Evolutionary conservation across 2,329 filamentous ascomycete species (phyloP).

Genomic region (Aspergillus sojae): DNA sequence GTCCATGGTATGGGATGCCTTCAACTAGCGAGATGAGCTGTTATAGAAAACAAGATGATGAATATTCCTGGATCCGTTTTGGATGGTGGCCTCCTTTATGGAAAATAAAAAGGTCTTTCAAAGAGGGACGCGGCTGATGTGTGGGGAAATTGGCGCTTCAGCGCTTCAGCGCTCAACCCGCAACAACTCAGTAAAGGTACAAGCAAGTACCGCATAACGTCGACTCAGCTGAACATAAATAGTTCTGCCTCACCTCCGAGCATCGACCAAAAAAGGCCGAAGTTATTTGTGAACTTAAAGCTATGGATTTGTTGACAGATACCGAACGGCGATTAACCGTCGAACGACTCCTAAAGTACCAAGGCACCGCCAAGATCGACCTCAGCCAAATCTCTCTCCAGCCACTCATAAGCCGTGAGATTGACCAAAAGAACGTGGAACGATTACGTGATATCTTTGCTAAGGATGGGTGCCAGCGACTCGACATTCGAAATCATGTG

Average conservation of each 20-base stretch:
- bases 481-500: constrained; percentile 24
- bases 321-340: constrained; percentile 16
- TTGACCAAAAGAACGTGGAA: constrained; percentile 23
- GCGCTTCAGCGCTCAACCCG: background rate
- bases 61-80: too few relatives aligned
- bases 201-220: background rate
- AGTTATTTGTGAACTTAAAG: background rate
- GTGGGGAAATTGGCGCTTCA: background rate
- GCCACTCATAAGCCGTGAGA: constrained; percentile 10
- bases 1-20: too few relatives aligned
- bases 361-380: constrained; percentile 29
- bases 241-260: background rate
- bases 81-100: background rate
- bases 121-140: background rate
- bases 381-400: constrained; percentile 24
- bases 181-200: background rate
- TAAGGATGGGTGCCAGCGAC: constrained; percentile 23
- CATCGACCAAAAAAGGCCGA: background rate
- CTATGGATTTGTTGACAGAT: constrained; percentile 16
- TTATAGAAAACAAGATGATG: too few relatives aligned
- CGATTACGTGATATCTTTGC: constrained; percentile 22
- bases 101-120: background rate
- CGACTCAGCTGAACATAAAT: background rate
- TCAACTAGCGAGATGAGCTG: too few relatives aligned
- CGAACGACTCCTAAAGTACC: constrained; percentile 28